Conservation (phyloP, 805 yeast species). For the Candida xyloterini region DNA sequence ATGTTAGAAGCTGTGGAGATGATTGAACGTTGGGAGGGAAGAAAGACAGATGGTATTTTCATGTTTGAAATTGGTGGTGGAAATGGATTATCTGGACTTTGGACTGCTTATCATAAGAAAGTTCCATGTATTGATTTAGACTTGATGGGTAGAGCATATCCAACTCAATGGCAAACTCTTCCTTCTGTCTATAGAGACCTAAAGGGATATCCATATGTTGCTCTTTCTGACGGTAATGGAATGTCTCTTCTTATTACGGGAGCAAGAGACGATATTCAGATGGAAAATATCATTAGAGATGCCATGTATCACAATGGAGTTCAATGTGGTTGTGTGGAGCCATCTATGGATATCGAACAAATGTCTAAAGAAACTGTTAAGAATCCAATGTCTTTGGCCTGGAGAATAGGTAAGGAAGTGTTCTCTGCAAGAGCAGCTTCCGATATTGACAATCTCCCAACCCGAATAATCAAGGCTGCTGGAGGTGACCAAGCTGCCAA, state of each 20-base stretch:
- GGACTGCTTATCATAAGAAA: conserved; percentile 18
- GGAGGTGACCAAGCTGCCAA: conserved; percentile 35
- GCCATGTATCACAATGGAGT: conserved; percentile 40
- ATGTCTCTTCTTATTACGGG: conserved; percentile 33
- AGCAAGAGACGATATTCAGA: conserved; percentile 32
- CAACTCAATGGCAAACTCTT: conserved; percentile 39
- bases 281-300: conserved; percentile 41
- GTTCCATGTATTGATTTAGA: conserved; percentile 38
- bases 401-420: conserved; percentile 46
- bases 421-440: conserved; percentile 32
- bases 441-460: conserved; percentile 34
- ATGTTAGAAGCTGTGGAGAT: conserved; percentile 31
- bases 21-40: conserved; percentile 29
- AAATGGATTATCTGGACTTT: conserved; percentile 38
- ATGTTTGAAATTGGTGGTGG: conserved; percentile 43
- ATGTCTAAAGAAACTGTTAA: conserved; percentile 31
- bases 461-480: conserved; percentile 34
- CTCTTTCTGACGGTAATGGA: conserved; percentile 42
- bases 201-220: conserved; percentile 43
- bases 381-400: conserved; percentile 37
- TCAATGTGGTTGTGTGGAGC: conserved; percentile 36
- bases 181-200: conserved; percentile 38
- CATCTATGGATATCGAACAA: conserved; percentile 34
- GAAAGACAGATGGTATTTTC: conserved; percentile 32
- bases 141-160: conserved; percentile 48